Evolutionary conservation across 179 eudicot genomes (phyloP), one percentile per base, ranked within the genome.

Genomic region (Monotropa hypopitys): DNA sequence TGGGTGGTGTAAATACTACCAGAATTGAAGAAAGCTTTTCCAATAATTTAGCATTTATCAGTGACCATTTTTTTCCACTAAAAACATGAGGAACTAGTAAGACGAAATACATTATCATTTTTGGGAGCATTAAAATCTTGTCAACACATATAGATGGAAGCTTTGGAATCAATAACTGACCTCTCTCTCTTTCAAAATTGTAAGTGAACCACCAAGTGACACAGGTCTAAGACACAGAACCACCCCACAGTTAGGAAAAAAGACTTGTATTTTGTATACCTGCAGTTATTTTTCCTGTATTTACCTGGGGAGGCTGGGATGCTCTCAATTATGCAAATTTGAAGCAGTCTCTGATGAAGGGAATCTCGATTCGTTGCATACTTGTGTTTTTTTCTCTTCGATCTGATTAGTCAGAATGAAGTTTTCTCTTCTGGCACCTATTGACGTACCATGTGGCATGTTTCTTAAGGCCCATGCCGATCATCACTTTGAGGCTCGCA

Each of bases 401-500:
- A 70, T 76, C 33, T 38, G 18, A 35, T 72, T 47, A 94, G 77
- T 94, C 98, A 35, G 88, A 80, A 79, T 94, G 98, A 76, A 92
- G 89, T 78, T 92, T 94, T 83, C 96, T 82, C 49, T 79, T 89
- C 79, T 86, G 88, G 83, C 98, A 92, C 75, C 97, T 80, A 56
- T 85, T 85, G 51, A 94, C 56, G 71, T 92, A 92, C 98, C 98
- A 94, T 26, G 82, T 80, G 21, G 98, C 98, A 83, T 90, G 91
- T 76, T 88, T 88, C 63, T 85, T 85, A 74, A 94, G 94, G 13
- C 91, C 97, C 92, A 92, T 90, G 51, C 97, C 89, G 8, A 94
- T 72, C 96, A 92, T 84, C 74, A 90, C 82, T 83, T 94, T 94
- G 28, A 94, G 90, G 78, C 89, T 89, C 18, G 88, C 84, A 67